Conservation (phyloP, 1,284 basidiomycete genomes). For the Rhodotorula glutinis region DNA sequence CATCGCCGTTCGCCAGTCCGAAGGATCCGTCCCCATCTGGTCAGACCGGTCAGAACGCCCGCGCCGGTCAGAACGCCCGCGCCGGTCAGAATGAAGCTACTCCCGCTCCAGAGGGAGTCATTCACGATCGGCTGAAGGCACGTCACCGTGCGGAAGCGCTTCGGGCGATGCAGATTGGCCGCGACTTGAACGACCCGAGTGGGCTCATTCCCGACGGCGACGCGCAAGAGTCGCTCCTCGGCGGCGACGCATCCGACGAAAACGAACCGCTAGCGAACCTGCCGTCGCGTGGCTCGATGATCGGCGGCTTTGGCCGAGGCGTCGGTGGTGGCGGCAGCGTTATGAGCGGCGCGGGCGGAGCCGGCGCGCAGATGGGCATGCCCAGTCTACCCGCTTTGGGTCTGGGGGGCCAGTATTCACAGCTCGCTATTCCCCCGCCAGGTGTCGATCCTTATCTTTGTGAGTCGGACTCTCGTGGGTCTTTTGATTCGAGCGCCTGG, state of each 20-base stretch:
- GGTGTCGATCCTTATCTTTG: slow-evolving; percentile 39
- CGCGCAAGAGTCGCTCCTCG: neutral
- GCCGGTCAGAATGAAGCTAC: no score
- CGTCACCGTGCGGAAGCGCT: slow-evolving; percentile 34
- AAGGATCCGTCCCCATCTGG: neutral
- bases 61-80: neutral
- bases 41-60: no score
- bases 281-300: slow-evolving; percentile 23
- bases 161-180: slow-evolving; percentile 27
- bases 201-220: slow-evolving; percentile 16
- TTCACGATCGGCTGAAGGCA: slow-evolving; percentile 34
- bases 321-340: neutral
- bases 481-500: no score
- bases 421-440: slow-evolving; percentile 30
- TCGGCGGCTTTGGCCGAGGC: slow-evolving; percentile 2
- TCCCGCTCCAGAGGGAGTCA: neutral
- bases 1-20: neutral
- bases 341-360: slow-evolving; percentile 15
- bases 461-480: slow-evolving; percentile 6
- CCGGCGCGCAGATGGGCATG: slow-evolving; percentile 5
- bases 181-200: slow-evolving; percentile 30
- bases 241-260: slow-evolving; percentile 23
- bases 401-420: slow-evolving; percentile 33
- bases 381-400: slow-evolving; percentile 5
- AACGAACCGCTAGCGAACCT: slow-evolving; percentile 32